Evolutionary conservation across 768 basidiomycete species (phyloP).

Genomic region (Fomitopsis serialis): DNA sequence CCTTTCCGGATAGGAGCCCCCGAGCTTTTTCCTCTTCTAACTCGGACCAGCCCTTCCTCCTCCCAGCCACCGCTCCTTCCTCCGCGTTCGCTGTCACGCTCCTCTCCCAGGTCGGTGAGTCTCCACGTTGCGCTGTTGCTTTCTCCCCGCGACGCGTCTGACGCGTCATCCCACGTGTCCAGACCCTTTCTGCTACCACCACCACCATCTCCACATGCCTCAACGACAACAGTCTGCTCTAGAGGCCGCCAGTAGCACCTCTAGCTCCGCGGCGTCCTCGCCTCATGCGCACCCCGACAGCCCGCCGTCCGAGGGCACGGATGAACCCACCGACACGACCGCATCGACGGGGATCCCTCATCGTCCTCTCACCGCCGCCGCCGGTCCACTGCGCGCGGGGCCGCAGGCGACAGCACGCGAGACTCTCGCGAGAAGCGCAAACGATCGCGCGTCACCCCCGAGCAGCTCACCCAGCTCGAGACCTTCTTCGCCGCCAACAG

Average conservation of each 20-base stretch:
- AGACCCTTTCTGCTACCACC: no score
- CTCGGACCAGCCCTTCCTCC: no score
- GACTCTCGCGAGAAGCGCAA: conserved; percentile 29
- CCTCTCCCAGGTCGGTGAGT: no score
- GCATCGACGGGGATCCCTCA: not conserved
- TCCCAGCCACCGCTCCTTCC: no score
- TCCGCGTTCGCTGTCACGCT: no score
- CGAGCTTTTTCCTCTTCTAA: no score
- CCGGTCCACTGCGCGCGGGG: not conserved
- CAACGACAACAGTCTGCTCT: not conserved
- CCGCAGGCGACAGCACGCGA: not conserved
- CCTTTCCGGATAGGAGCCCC: no score
- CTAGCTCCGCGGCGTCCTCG: not conserved
- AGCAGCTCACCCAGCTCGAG: conserved; percentile 75
- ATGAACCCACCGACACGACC: not conserved
- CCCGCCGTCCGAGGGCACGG: not conserved
- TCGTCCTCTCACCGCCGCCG: not conserved
- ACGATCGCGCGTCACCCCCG: conserved; percentile 65
- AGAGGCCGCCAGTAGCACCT: not conserved
- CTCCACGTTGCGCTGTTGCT: no score
- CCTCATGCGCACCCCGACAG: not conserved
- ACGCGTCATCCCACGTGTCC: no score
- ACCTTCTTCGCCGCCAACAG: conserved; percentile 62
- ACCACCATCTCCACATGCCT: no score
- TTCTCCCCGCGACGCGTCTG: no score